phyloP scores from a whole-genome alignment of 768 basidiomycete genomes.

The Ramaria sp. region DNA sequence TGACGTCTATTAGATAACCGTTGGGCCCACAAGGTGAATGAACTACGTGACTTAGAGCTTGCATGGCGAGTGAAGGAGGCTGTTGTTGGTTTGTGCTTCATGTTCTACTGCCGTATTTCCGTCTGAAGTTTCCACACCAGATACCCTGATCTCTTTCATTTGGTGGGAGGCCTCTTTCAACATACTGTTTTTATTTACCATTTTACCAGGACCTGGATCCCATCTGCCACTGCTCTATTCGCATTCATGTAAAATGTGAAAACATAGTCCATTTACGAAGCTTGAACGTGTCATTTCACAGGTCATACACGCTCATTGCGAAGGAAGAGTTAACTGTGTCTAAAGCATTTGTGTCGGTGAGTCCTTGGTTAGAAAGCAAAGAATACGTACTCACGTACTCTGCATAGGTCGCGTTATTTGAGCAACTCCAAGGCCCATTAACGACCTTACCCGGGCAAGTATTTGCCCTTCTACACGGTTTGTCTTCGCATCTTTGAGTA shows the following conservation, averaged over 20 bases:
- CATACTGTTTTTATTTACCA: neutral
- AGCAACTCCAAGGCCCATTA: conserved; percentile 60
- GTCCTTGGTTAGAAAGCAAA: neutral
- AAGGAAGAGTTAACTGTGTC: conserved; percentile 60
- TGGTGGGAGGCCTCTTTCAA: conserved; percentile 31
- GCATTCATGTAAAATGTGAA: conserved; percentile 38
- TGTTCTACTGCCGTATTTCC: conserved; percentile 9
- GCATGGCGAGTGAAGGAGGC: conserved; percentile 58
- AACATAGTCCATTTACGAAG: neutral
- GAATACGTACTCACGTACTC: neutral
- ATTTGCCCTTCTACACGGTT: conserved; percentile 54
- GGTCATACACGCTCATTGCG: conserved; percentile 50
- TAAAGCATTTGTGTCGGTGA: conserved; percentile 63
- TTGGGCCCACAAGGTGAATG: conserved; percentile 45
- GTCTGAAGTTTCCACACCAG: neutral
- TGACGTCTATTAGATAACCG: conserved; percentile 34
- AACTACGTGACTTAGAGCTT: conserved; percentile 52
- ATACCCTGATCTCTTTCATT: conserved; percentile 56
- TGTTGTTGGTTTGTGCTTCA: conserved; percentile 26
- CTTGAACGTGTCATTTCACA: neutral
- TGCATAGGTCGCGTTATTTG: conserved; percentile 50
- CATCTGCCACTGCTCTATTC: conserved; percentile 52
- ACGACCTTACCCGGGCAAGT: conserved; percentile 51
- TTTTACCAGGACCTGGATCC: conserved; percentile 53
- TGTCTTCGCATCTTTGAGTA: conserved; percentile 7